These are phyloP conservation scores for Glaciozyma antarctica DNA, from an alignment of 768 basidiomycete species.

Conservation along the genomic window DNA sequence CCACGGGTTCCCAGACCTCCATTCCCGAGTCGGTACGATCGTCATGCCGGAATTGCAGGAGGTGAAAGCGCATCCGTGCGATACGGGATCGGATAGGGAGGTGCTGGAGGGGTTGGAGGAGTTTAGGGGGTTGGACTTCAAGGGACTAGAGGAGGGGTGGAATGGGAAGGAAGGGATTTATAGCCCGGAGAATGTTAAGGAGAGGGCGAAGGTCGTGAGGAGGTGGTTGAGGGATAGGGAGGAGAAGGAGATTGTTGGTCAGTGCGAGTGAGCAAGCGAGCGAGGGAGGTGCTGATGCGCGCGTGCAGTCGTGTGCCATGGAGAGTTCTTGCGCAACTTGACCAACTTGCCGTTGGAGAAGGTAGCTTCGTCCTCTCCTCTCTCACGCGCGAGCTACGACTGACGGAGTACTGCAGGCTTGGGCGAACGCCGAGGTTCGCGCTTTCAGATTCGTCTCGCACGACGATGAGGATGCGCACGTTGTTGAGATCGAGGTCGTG, in stretches of 20 bases:
- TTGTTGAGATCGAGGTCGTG: slow-evolving; percentile 26
- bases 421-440: slow-evolving; percentile 38
- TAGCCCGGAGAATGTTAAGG: slow-evolving; percentile 1
- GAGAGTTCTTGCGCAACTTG: slow-evolving; percentile 36
- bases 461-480: slow-evolving; percentile 33
- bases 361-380: neutral
- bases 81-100: slow-evolving; percentile 18
- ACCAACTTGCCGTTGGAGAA: slow-evolving; percentile 9
- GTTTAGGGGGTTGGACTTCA: slow-evolving; percentile 36
- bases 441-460: slow-evolving; percentile 34
- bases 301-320: slow-evolving; percentile 37
- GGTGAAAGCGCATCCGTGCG: slow-evolving; percentile 31
- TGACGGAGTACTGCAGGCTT: slow-evolving; percentile 18
- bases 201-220: slow-evolving; percentile 32
- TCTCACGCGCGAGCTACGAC: neutral
- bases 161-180: slow-evolving; percentile 37
- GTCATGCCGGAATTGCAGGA: slow-evolving; percentile 38
- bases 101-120: slow-evolving; percentile 31
- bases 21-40: slow-evolving; percentile 18
- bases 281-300: neutral
- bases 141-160: slow-evolving; percentile 32
- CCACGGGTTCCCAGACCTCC: slow-evolving; percentile 1
- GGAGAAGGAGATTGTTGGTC: slow-evolving; percentile 37
- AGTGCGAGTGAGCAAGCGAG: neutral
- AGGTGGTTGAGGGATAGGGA: slow-evolving; percentile 35